Evolutionary conservation across 2,329 filamentous ascomycete genomes (phyloP), one percentile per base, ranked within the genome.

Genomic region (Fusarium nurragi): DNA sequence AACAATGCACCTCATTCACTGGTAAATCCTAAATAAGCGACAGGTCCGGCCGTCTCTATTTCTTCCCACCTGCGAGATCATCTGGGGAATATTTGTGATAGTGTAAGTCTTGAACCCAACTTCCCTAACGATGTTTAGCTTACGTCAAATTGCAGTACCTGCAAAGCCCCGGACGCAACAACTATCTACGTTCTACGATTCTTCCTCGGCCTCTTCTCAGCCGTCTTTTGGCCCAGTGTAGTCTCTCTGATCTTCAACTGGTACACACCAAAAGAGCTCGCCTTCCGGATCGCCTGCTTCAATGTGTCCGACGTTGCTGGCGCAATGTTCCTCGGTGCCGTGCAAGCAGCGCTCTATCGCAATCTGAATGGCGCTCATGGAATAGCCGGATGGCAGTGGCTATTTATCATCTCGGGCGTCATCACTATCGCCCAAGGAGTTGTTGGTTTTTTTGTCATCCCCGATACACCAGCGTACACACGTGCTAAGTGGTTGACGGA

Each of bases 311-410:
- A 79, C 45, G 78, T 80, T 6, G 75, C 80, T 1, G 79, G 80
- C 4, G 76, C 74, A 28, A 79, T 80, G 69, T 83, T 83, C 45
- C 72, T 79, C 3, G 80, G 80, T 4, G 74, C 80, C 6, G 75
- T 83, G 8, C 80, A 80, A 16, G 77, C 77, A 2, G 79, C 76
- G 1, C 76, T 80, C 4, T 80, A 81, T 46, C 71, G 73, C 19
- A 75, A 77, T 36, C 75, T 83, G 64, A 76, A 81, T 46, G 77
- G 78, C 19, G 75, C 75, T 1, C 72, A 73, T 16, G 79, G 79
- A 0, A 67, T 81, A 4, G 68, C 69, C 2, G 80, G 79, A 5
- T 83, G 80, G 81, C 77, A 78, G 54, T 83, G 80, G 81, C 71
- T 82, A 0, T 82, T 81, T 30, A 78, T 82, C 32, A 77, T 83